Percentiles rank a stretch among this genome's conserved stretches.
phyloP scores from a whole-genome alignment of 345 rosid species.

The Erodium maritimum region DNA sequence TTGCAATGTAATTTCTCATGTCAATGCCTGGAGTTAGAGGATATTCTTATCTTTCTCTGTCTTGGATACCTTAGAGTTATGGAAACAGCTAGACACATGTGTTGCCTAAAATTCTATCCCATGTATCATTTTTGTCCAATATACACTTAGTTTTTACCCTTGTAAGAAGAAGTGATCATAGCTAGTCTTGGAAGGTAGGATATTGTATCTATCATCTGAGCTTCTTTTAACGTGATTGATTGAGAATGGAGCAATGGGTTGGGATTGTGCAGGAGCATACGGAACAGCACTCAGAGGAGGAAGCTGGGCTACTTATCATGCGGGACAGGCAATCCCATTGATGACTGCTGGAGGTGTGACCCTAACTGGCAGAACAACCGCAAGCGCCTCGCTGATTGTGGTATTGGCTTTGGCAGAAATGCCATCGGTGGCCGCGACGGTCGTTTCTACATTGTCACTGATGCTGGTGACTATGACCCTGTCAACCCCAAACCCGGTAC shows the following conservation, averaged over 20 bases:
- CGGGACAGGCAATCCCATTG: constrained; percentile 21
- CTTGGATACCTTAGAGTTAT: too few species aligned
- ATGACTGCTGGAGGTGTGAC: constrained; percentile 41
- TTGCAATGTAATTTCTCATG: too few species aligned
- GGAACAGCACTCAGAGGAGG: constrained; percentile 20
- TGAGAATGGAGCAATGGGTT: too few species aligned
- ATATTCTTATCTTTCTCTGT: too few species aligned
- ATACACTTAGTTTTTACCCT: background rate
- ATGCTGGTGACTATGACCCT: constrained; percentile 26
- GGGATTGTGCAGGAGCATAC: constrained; percentile 22
- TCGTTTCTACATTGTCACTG: constrained; percentile 28
- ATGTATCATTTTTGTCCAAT: background rate
- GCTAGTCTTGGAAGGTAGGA: too few species aligned
- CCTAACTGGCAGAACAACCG: constrained; percentile 32
- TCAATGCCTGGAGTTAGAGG: too few species aligned
- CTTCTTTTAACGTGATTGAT: background rate
- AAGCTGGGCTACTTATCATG: constrained; percentile 19
- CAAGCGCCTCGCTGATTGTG: constrained; percentile 31
- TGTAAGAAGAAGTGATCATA: too few species aligned
- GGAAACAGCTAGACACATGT: too few species aligned
- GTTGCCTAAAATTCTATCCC: background rate
- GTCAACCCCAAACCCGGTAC: constrained; percentile 30
- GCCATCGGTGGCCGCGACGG: constrained; percentile 35
- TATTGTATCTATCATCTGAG: too few species aligned
- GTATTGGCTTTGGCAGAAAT: constrained; percentile 28